Conservation (phyloP, 169 alveolate species). For the Plasmodium coatneyi region DNA sequence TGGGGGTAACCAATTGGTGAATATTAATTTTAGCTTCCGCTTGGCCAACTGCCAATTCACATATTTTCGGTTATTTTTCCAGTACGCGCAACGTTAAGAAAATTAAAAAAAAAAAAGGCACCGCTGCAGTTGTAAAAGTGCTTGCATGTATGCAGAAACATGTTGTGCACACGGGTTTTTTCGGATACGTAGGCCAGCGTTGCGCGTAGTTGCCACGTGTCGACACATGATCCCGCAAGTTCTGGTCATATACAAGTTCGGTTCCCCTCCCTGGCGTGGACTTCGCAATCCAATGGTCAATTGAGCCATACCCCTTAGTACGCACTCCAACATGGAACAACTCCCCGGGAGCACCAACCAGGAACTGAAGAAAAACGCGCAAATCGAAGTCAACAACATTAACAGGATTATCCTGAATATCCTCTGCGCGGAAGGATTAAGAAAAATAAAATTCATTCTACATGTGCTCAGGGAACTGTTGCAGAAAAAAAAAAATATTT, state of each 20-base stretch:
- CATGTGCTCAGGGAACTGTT: conserved; percentile 39
- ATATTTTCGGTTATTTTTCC: neutral
- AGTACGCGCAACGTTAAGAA: neutral
- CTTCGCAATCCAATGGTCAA: neutral
- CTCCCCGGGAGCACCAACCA: neutral
- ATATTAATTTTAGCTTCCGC: neutral
- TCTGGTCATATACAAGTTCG: neutral
- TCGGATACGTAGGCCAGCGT: neutral
- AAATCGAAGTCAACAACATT: conserved; percentile 42
- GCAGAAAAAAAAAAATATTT: conserved; percentile 43
- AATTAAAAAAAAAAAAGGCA: neutral
- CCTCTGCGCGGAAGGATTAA: conserved; percentile 46
- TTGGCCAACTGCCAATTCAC: neutral
- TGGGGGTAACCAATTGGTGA: neutral
- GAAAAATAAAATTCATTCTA: conserved; percentile 54
- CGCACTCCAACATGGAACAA: conserved; percentile 1
- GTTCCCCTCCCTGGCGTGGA: neutral
- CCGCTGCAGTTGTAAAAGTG: neutral
- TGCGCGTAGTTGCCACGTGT: neutral
- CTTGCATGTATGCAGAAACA: neutral
- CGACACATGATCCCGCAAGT: neutral
- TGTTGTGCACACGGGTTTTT: neutral
- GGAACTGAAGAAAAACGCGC: conserved; percentile 4
- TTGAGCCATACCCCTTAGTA: neutral
- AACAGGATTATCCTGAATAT: conserved; percentile 56